Evolutionary conservation across 768 basidiomycete species (phyloP), one percentile per base, ranked within the genome.

Genomic region (Trametes cinnabarina): DNA sequence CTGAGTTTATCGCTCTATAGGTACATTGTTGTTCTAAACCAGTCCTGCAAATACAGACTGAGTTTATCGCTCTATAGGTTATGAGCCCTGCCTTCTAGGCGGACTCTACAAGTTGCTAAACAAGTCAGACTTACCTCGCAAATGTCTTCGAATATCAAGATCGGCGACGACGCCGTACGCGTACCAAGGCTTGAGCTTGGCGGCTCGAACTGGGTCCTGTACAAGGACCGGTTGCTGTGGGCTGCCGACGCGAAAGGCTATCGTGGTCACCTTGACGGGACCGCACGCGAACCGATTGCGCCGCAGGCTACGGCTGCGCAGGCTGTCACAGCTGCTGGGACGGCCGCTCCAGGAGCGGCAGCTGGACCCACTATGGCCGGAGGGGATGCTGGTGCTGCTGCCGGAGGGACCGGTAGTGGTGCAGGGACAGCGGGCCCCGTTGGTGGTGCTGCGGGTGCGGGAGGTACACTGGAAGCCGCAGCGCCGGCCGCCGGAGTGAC

Each of bases 121-220:
- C 48, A 50, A 50, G 35, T 50, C 48, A 50, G 35, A 25, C 48
- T 37, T 50, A 50, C 48, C 48, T 37, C 20, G 34, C 20, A 32
- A 39, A 50, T 50, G 48, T 50, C 48, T 11, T 37, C 32, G 8
- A 48, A 48, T 22, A 39, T 50, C 34, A 50, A 50, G 48, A 32
- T 50, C 34, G 34, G 35, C 8, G 48, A 50, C 11, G 48, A 50
- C 15, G 35, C 19, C 17, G 48, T 50, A 14, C 35, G 34, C 35
- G 20, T 50, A 6, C 48, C 48, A 22, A 50, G 37, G 20, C 57
- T 58, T 34, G 34, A 58, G 49, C 40, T 51, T 8, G 43, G 49
- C n/a, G 57, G 57, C 42, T 15, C 30, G 47, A 48, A 48, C 47
- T 48, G 47, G 47, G 47, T 48, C 47, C 47, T 48, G 47, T 48